Percentiles rank a stretch among this genome's conserved stretches.
Evolutionary conservation across 768 basidiomycete species (phyloP).

Genomic region (Daedalea quercina): DNA sequence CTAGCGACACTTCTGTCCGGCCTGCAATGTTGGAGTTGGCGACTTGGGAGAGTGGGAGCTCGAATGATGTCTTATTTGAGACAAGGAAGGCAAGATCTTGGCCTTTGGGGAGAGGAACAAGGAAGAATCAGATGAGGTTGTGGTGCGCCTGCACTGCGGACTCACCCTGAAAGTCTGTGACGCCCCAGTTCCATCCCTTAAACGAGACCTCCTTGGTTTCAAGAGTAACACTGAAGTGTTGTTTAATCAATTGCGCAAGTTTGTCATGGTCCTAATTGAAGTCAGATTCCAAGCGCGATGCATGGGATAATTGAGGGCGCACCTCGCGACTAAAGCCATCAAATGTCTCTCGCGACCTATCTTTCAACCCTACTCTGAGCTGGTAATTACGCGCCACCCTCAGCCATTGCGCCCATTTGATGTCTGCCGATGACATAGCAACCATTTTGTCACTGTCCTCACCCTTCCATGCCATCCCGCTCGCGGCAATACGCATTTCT

Average conservation of each 20-base stretch:
- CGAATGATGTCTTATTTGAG: slow-evolving; percentile 82
- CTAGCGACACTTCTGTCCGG: slow-evolving; percentile 97
- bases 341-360: slow-evolving; percentile 75
- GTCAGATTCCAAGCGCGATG: not conserved
- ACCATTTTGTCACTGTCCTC: slow-evolving; percentile 57
- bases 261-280: slow-evolving; percentile 78
- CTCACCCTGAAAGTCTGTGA: slow-evolving; percentile 87
- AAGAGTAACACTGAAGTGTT: slow-evolving; percentile 78
- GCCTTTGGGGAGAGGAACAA: slow-evolving; percentile 39
- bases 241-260: slow-evolving; percentile 73
- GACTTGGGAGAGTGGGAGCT: slow-evolving; percentile 78
- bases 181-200: slow-evolving; percentile 99
- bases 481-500: slow-evolving; percentile 85
- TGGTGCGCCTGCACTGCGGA: not conserved
- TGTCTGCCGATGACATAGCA: slow-evolving; percentile 61
- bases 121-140: slow-evolving; percentile 1
- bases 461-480: slow-evolving; percentile 94
- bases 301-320: slow-evolving; percentile 17
- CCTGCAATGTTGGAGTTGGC: slow-evolving; percentile 98
- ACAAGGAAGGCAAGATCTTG: slow-evolving; percentile 89
- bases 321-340: slow-evolving; percentile 94
- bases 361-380: slow-evolving; percentile 75
- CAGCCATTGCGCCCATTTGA: slow-evolving; percentile 89
- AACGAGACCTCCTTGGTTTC: slow-evolving; percentile 83
- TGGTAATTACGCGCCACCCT: slow-evolving; percentile 91